These are phyloP conservation scores for Mycosphaerella sp. DNA, from an alignment of 2,329 filamentous ascomycete species.

Conservation along the genomic window DNA sequence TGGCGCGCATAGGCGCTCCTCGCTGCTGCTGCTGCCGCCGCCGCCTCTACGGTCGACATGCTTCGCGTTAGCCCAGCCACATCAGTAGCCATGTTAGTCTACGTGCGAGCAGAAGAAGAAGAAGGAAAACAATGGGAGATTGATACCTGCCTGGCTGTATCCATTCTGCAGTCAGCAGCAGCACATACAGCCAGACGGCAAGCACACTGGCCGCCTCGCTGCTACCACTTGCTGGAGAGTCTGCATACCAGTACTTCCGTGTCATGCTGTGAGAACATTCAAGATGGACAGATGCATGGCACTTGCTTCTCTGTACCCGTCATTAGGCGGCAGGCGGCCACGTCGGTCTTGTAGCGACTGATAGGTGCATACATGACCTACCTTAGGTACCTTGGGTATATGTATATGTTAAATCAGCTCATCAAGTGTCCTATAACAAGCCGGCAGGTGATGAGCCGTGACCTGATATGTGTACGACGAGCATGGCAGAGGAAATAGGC, in stretches of 20 bases:
- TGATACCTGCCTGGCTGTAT: constrained; percentile 1
- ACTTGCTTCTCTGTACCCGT: no score
- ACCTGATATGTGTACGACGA: neutral
- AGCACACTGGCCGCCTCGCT: neutral
- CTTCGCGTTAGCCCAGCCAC: constrained; percentile 2
- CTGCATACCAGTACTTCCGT: no score
- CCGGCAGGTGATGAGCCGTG: no score
- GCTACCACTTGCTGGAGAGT: neutral
- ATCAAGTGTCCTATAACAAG: no score
- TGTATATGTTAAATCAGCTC: no score
- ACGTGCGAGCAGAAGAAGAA: neutral
- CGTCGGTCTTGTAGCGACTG: no score
- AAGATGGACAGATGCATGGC: no score
- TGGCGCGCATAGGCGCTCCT: constrained; percentile 6
- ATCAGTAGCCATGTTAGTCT: neutral
- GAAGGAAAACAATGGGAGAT: neutral
- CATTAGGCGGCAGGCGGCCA: no score
- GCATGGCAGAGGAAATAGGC: neutral
- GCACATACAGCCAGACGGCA: neutral
- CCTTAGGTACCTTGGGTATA: no score
- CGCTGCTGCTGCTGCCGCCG: constrained; percentile 1
- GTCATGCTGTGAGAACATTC: no score
- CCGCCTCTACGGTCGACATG: neutral
- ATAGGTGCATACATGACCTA: no score
- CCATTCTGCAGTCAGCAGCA: neutral